phyloP scores from a whole-genome alignment of 768 basidiomycete genomes.

The Fibroporia radiculosa region DNA sequence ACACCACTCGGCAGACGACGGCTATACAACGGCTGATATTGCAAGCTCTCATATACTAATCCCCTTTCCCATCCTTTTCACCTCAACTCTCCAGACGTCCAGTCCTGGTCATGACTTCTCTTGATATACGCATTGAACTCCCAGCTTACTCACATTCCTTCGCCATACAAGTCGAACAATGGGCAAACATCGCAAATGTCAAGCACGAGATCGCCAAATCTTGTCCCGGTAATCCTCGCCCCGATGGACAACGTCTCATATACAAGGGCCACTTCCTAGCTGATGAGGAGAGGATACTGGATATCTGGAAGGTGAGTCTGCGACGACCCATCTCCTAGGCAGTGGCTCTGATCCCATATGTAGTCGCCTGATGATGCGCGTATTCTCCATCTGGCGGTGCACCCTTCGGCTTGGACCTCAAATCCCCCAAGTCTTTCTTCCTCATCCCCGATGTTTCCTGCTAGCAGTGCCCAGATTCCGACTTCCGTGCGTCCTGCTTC shows the following conservation, averaged over 20 bases:
- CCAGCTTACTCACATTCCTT: slow-evolving; percentile 72
- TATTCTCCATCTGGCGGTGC: slow-evolving; percentile 71
- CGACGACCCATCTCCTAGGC: slow-evolving; percentile 1
- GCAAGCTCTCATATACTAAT: neutral
- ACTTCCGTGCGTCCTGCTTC: neutral
- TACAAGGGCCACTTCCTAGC: slow-evolving; percentile 63
- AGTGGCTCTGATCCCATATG: neutral
- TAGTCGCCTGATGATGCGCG: slow-evolving; percentile 51
- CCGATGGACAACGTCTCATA: slow-evolving; percentile 70
- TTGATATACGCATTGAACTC: slow-evolving; percentile 57
- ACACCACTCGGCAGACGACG: neutral
- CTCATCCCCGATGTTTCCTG: slow-evolving; percentile 5
- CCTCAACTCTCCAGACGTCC: too few species aligned
- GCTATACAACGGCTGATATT: neutral
- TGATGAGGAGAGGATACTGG: slow-evolving; percentile 57
- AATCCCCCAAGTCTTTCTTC: slow-evolving; percentile 36
- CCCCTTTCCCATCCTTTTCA: neutral
- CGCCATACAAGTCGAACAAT: slow-evolving; percentile 38
- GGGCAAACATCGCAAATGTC: slow-evolving; percentile 50
- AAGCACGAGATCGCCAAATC: slow-evolving; percentile 55
- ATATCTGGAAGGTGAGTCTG: slow-evolving; percentile 60
- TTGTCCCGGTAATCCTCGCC: slow-evolving; percentile 57
- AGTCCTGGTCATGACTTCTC: slow-evolving; percentile 18
- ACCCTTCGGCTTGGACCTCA: slow-evolving; percentile 66
- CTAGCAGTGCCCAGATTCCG: slow-evolving; percentile 1